A percentile compares a stretch with the other conserved stretches of the same genome.
Evolutionary conservation across 208 protist species (phyloP).

Genomic region (Acanthamoeba castellanii): DNA sequence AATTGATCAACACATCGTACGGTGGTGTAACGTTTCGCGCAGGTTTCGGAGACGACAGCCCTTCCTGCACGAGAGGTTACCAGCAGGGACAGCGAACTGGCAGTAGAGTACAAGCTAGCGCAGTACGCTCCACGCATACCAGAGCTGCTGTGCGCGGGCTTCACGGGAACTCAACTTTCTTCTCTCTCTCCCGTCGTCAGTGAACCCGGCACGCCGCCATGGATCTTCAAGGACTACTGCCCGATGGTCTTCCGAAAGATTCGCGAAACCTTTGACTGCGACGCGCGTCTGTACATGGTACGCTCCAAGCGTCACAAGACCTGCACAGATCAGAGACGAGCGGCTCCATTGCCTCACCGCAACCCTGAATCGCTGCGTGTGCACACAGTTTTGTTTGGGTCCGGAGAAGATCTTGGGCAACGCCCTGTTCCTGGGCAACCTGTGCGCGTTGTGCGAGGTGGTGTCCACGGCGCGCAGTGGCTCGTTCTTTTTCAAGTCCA

Average conservation of each 20-base stretch:
- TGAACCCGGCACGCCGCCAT: slow-evolving; percentile 39
- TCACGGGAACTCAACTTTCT: neutral
- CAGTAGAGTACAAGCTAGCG: slow-evolving; percentile 68
- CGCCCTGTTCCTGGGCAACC: slow-evolving; percentile 69
- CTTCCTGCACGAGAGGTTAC: slow-evolving; percentile 56
- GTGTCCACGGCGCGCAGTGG: slow-evolving; percentile 75
- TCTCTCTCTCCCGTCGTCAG: neutral
- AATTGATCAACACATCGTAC: too few species aligned
- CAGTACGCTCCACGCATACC: slow-evolving; percentile 19
- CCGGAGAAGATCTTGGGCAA: slow-evolving; percentile 75
- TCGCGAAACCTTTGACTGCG: slow-evolving; percentile 60
- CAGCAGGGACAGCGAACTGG: slow-evolving; percentile 31
- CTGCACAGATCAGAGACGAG: neutral
- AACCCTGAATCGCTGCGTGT: neutral
- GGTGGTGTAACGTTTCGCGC: too few species aligned
- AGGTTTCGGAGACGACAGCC: slow-evolving; percentile 61
- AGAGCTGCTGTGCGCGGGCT: neutral
- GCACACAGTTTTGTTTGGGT: slow-evolving; percentile 73
- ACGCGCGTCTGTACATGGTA: slow-evolving; percentile 69
- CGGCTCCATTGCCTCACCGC: neutral
- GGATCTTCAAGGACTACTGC: slow-evolving; percentile 71
- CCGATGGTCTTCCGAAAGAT: slow-evolving; percentile 74
- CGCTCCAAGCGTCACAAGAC: neutral
- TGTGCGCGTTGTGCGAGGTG: slow-evolving; percentile 75
- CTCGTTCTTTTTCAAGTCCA: slow-evolving; percentile 76